Base-by-base conservation (phyloP, 2,329 filamentous ascomycete genomes). In the Cladosporium sp. region DNA sequence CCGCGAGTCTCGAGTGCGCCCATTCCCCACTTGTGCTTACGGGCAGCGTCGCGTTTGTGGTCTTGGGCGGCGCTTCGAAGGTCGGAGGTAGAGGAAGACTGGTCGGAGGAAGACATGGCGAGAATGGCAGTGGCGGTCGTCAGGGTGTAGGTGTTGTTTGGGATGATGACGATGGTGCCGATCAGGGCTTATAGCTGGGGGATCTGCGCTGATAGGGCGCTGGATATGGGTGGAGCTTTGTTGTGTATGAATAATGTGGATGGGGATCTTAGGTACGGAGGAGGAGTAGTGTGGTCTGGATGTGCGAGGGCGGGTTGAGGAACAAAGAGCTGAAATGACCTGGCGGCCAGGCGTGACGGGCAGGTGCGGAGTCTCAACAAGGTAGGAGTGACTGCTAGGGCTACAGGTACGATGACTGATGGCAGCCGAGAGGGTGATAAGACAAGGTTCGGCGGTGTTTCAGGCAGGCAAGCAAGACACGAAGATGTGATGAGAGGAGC, bases 61-160 rank as follows among this genome's bases (percentile, higher is more conserved):
- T 84, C 83, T 72, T 82, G 82, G 72, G 83, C 80, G 70, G 77
- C 78, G 75, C 80, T 81, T 74, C 85, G 85, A 68, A 87, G 79
- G 74, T 88, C 85, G 74, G 77, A 74, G 71, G 80, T 81, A 65
- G 77, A 75, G 72, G 81, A 77, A 73, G 78, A 76, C 75, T 81
- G 80, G 71, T 81, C 78, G 18, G 33, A 26, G 71, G 79, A 74
- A 70, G 80, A 77, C 80, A 82, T 82, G 75, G 55, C 46, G 31
- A 40, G 21, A 18, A 5, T 11, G 10, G 23, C 12, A 35, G 26
- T 28, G 28, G 62, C 33, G 62, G 26, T 64, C 21, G 40, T 14
- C 21, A 40, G 56, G 37, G 7, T 59, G 53, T 40, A 18, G 62
- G 14, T 49, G 53, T 56, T 59, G 56, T 40, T 63, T 52, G 44